Evolutionary conservation across 2,329 filamentous ascomycete species (phyloP).

Genomic region (Cladosporium phlei): DNA sequence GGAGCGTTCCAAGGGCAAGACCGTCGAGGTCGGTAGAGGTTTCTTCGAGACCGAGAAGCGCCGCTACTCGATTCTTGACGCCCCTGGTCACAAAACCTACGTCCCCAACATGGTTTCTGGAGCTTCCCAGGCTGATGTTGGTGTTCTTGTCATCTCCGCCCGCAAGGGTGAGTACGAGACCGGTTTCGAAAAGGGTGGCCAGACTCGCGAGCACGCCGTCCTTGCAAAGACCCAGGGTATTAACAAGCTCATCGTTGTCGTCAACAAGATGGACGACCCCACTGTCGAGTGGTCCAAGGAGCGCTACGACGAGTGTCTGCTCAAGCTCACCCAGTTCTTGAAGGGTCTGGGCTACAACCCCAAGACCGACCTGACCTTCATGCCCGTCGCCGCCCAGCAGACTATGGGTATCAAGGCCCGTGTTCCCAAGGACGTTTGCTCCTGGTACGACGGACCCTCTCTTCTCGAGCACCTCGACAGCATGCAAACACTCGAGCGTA

Average conservation of each 20-base stretch:
- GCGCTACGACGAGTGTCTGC: conserved; percentile 86
- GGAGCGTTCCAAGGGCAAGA: conserved; percentile 94
- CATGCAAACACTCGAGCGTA: conserved; percentile 90
- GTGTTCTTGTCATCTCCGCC: conserved; percentile 91
- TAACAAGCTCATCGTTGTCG: conserved; percentile 87
- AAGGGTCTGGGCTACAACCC: conserved; percentile 91
- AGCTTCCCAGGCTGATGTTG: conserved; percentile 76
- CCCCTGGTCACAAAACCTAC: conserved; percentile 95
- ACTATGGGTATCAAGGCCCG: conserved; percentile 83
- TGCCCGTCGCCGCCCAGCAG: conserved; percentile 91
- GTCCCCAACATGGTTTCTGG: conserved; percentile 94
- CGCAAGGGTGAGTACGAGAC: conserved; percentile 99
- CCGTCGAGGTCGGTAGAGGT: conserved; percentile 90
- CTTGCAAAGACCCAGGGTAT: conserved; percentile 97
- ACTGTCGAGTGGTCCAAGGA: conserved; percentile 95
- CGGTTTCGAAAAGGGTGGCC: conserved; percentile 92
- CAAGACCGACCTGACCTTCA: conserved; percentile 88
- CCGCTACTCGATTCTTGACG: conserved; percentile 92
- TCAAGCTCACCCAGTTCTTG: conserved; percentile 80
- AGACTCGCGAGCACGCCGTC: conserved; percentile 96
- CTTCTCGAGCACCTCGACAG: conserved; percentile 92
- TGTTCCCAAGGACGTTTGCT: conserved; percentile 67
- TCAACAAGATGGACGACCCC: conserved; percentile 99
- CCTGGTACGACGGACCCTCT: conserved; percentile 86
- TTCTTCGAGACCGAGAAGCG: conserved; percentile 97